Percentiles rank a stretch among this genome's conserved stretches.
phyloP scores from a whole-genome alignment of 108 stramenopile genomes.

The Skeletonema grethae region DNA sequence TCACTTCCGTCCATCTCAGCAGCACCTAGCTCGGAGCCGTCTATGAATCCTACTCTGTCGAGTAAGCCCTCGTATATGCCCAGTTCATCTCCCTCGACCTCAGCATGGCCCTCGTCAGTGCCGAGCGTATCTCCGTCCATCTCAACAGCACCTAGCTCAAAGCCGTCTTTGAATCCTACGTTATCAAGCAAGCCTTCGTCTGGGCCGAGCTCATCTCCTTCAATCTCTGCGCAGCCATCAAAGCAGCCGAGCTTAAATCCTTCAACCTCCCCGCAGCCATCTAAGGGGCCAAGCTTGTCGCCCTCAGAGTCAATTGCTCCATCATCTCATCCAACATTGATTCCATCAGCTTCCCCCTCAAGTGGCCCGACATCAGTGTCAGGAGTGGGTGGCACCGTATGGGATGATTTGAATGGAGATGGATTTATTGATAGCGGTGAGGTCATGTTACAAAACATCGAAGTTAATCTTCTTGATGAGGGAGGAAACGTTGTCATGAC shows the following conservation, averaged over 20 bases:
- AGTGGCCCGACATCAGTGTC: background rate
- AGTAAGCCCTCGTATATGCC: background rate
- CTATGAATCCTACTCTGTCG: background rate
- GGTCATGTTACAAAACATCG: background rate
- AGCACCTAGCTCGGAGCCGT: background rate
- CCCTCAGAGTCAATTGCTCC: background rate
- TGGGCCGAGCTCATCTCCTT: background rate
- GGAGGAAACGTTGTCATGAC: background rate
- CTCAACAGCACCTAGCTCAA: background rate
- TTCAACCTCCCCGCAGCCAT: background rate
- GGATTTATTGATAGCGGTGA: background rate
- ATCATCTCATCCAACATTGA: background rate
- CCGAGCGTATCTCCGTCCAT: background rate
- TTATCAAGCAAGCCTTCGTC: background rate
- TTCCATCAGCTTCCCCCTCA: background rate
- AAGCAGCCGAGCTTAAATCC: background rate
- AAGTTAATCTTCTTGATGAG: background rate
- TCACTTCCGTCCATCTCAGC: too few species aligned
- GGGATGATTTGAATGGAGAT: slow-evolving; percentile 1
- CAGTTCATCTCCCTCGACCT: background rate
- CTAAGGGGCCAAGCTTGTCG: background rate
- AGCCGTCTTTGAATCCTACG: background rate
- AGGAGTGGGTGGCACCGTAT: background rate
- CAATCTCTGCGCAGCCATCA: background rate
- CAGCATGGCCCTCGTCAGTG: background rate